Evolutionary conservation across 2,329 filamentous ascomycete genomes (phyloP).

Genomic region (Colletotrichum sublineola): DNA sequence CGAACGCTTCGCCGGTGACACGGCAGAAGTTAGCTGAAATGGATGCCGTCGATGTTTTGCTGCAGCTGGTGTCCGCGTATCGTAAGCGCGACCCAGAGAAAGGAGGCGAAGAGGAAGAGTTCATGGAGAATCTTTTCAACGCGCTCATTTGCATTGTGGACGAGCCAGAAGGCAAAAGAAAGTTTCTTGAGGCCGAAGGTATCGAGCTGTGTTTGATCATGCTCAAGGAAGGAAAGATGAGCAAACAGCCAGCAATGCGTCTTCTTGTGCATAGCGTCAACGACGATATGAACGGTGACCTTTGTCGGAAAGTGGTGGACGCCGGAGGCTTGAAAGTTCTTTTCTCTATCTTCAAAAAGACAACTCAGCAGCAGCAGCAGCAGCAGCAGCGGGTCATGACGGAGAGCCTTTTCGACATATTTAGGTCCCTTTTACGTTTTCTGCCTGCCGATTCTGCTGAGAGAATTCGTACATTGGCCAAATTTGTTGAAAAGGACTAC

Average conservation of each 20-base stretch:
- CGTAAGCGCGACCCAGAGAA: constrained; percentile 87
- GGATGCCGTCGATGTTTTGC: constrained; percentile 82
- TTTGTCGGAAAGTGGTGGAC: constrained; percentile 84
- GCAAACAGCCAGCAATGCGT: constrained; percentile 81
- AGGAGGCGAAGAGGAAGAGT: constrained; percentile 92
- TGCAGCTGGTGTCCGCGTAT: constrained; percentile 88
- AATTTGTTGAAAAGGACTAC: constrained; percentile 96
- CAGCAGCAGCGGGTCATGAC: constrained; percentile 47
- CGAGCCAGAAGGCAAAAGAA: constrained; percentile 78
- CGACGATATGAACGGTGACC: constrained; percentile 61
- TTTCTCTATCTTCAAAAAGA: constrained; percentile 92
- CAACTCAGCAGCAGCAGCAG: constrained; percentile 47
- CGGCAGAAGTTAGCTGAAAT: constrained; percentile 71
- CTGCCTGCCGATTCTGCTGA: constrained; percentile 82
- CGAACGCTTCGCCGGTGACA: constrained; percentile 80
- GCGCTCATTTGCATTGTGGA: constrained; percentile 85
- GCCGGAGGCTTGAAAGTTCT: constrained; percentile 86
- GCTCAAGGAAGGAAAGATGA: constrained; percentile 88
- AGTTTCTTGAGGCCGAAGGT: constrained; percentile 91
- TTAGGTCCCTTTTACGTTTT: constrained; percentile 83
- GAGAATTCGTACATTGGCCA: constrained; percentile 87
- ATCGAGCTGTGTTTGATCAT: constrained; percentile 93
- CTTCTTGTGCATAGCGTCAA: constrained; percentile 86
- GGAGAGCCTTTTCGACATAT: constrained; percentile 83
- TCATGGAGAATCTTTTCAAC: constrained; percentile 94